Conservation (phyloP, 2,329 filamentous ascomycete species). For the Nothophoma quercina region DNA sequence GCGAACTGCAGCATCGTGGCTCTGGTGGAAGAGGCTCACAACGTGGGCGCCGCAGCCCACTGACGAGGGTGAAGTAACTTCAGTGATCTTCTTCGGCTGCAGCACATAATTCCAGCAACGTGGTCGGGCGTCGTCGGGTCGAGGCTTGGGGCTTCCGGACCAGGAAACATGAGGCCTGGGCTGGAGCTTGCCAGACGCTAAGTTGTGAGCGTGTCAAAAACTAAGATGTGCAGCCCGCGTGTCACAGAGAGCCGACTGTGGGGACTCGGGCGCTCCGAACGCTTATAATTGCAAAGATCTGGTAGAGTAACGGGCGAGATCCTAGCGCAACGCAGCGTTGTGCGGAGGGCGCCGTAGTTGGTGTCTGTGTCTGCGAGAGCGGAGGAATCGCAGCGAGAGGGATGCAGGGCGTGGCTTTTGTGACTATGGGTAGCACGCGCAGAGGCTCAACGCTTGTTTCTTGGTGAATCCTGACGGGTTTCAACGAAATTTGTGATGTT, state of each 20-base stretch:
- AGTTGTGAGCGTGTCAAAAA: constrained; percentile 31
- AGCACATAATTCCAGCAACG: constrained; percentile 38
- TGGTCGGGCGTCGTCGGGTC: constrained; percentile 45
- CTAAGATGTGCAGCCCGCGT: constrained; percentile 38
- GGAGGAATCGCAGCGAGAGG: constrained; percentile 1
- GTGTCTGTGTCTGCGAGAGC: constrained; percentile 1
- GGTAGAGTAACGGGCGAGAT: constrained; percentile 29
- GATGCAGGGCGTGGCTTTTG: too few relatives aligned
- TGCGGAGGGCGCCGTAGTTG: constrained; percentile 15
- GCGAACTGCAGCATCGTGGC: constrained; percentile 2
- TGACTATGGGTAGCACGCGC: constrained; percentile 2
- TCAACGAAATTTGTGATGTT: not conserved
- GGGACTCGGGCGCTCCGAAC: constrained; percentile 36
- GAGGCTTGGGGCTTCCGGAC: constrained; percentile 35
- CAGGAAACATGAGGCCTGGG: constrained; percentile 26
- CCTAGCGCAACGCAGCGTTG: constrained; percentile 24
- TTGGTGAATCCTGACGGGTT: not conserved
- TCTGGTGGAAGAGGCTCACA: constrained; percentile 21
- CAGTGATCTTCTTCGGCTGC: constrained; percentile 19
- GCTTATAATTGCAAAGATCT: constrained; percentile 24
- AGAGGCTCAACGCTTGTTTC: not conserved
- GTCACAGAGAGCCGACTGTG: constrained; percentile 35
- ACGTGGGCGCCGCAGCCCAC: constrained; percentile 40
- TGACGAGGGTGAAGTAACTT: constrained; percentile 18
- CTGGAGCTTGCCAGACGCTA: constrained; percentile 23